These are phyloP conservation scores for Diaporthe velutina DNA, from an alignment of 2,329 filamentous ascomycete species.

Conservation along the genomic window DNA sequence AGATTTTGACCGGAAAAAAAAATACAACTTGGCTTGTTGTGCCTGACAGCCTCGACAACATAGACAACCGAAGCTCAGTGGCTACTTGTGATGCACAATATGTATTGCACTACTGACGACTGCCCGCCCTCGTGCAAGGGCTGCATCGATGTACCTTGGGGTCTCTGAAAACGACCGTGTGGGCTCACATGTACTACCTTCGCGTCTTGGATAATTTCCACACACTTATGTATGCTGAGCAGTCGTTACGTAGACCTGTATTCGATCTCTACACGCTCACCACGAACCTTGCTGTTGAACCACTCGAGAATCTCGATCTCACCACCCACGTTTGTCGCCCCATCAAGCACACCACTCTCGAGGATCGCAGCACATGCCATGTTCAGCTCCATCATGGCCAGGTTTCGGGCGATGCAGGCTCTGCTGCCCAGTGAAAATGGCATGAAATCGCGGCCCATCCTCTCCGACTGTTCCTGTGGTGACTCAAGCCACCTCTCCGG, in stretches of 20 bases:
- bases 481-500: constrained; percentile 43
- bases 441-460: constrained; percentile 38
- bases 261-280: constrained; percentile 28
- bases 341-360: constrained; percentile 22
- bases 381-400: constrained; percentile 38
- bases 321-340: constrained; percentile 30
- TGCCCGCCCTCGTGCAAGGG: too few relatives aligned
- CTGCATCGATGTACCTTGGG: background rate
- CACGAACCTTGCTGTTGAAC: constrained; percentile 32
- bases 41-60: too few relatives aligned
- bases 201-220: background rate
- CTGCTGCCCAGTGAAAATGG: constrained; percentile 43
- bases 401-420: constrained; percentile 42
- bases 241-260: background rate
- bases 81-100: too few relatives aligned
- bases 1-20: too few relatives aligned
- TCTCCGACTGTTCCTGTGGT: constrained; percentile 28
- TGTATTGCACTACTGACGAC: background rate
- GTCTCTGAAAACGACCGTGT: background rate
- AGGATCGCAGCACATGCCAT: constrained; percentile 32
- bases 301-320: constrained; percentile 33
- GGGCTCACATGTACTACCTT: background rate
- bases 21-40: too few relatives aligned
- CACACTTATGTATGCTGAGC: background rate
- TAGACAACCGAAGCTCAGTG: too few relatives aligned